Evolutionary conservation across 1,139 yeast genomes (phyloP), one percentile per base, ranked within the genome.

Genomic region (Candida buenavistaensis): DNA sequence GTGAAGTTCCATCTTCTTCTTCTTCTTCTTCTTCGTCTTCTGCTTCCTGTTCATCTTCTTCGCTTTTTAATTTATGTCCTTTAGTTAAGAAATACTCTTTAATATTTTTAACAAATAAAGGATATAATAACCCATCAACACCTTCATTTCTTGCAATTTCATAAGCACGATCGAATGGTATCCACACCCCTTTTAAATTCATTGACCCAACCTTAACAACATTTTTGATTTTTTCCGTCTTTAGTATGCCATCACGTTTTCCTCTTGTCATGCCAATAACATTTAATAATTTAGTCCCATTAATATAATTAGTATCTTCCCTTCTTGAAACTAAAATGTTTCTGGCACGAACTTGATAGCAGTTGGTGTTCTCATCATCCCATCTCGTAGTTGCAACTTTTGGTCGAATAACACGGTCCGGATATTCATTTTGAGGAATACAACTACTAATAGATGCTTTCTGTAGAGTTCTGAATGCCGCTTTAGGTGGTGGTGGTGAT

Each of bases 241-340:
- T 75, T 29, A 75, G 68, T 44, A 92, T 84, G 9, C 97, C 97
- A 61, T 90, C 98, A 46, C 98, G 75, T 45, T 95, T 82, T 10
- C 98, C 98, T 45, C 98, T 75, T 9, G 97, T 88, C 92, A 92
- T 86, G 38, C 89, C 92, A 9, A 96, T 92, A 16, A 89, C 96
- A 56, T 90, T 90, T 43, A 90, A 68, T 45, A 90, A 69, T 44
- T 76, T 76, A 6, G 82, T 76, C 0, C 80, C 82, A 45, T 76
- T 76, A 28, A 76, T 60, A 55, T 63, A 75, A 45, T 73, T 62
- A 14, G 65, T 70, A 48, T 75, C 81, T 42, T 71, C 75, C 17
- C 82, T 54, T 19, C 82, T 54, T 1, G 79, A 70, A 1, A 76
- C 78, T 20, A 70, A 50, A 11, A 69, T 56, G 0, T 72, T 72